Evolutionary conservation across 129 eudicot genomes (phyloP), one percentile per base, ranked within the genome.

Genomic region (Daucus carota): DNA sequence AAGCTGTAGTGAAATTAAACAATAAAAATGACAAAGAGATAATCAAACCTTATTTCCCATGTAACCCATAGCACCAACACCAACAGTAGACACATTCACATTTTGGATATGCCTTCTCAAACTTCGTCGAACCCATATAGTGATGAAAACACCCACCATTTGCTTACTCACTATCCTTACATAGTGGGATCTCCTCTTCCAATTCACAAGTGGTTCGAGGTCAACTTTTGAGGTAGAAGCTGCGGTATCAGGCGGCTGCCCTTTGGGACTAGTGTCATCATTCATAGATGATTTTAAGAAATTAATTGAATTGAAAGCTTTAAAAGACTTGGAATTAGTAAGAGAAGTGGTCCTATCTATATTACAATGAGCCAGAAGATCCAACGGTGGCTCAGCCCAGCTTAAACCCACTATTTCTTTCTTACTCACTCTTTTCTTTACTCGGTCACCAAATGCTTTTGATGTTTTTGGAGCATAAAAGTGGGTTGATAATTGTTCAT

Each of bases 11-110:
- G 16, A 57, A n/a, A n/a, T n/a, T 10, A 8, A n/a, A n/a, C n/a
- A n/a, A n/a, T n/a, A n/a, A n/a, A n/a, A n/a, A 57, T 31, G 65
- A 57, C 15, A 15, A 10, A n/a, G 3, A 72, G 32, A 43, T 2
- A 0, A 18, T 12, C 44, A 11, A 1, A 90, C 98, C 97, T 93
- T 93, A 91, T 93, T 94, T 44, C 99, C 96, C 8, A 94, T 86
- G 83, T 83, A 94, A 71, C 99, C 97, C 97, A 91, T 86, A 26
- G 79, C 92, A 87, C 99, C 99, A 76, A 94, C 97, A 78, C 99
- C 99, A 83, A 94, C 97, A 46, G 92, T 88, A 28, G 99, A 94
- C 73, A 94, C 99, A 29, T 83, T 86, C 22, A 94, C 77, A 52
- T 94, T 91, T 46, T 94, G 96, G 45, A 94, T 94, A 82, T 89